A percentile compares a stretch with the other conserved stretches of the same genome.
phyloP scores from a whole-genome alignment of 169 alveolate genomes.

The Cyclospora cayetanensis region DNA sequence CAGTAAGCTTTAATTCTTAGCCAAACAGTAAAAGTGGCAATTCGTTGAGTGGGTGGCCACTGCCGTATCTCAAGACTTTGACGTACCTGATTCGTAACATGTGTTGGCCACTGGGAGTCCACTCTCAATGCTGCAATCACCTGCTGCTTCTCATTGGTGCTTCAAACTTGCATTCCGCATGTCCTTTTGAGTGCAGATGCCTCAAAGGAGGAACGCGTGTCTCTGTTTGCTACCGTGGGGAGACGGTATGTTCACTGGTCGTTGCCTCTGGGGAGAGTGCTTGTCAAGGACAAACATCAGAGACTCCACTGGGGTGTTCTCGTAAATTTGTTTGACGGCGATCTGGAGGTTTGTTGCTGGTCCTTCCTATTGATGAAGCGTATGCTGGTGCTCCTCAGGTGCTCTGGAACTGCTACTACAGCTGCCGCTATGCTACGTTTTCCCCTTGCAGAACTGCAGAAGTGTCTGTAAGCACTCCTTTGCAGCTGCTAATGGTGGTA shows the following conservation, averaged over 20 bases:
- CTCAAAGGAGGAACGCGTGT: not conserved
- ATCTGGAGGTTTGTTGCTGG: not conserved
- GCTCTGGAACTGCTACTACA: not conserved
- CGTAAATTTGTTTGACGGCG: not conserved
- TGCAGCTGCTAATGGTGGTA: not conserved
- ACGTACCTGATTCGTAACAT: too few species aligned
- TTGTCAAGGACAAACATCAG: not conserved
- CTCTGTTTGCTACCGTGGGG: not conserved
- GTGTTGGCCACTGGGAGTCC: too few species aligned
- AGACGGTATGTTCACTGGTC: not conserved
- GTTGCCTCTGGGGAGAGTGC: not conserved
- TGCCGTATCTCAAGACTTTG: too few species aligned
- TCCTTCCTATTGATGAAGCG: not conserved
- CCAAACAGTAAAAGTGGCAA: too few species aligned
- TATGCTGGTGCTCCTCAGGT: slow-evolving; percentile 15
- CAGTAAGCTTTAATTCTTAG: too few species aligned
- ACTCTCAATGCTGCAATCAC: too few species aligned
- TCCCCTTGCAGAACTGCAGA: not conserved
- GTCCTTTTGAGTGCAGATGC: too few species aligned
- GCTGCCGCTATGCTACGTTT: not conserved
- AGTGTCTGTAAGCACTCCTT: too few species aligned
- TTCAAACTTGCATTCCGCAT: too few species aligned
- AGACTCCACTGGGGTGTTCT: not conserved
- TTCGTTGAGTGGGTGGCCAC: too few species aligned
- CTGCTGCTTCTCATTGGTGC: slow-evolving; percentile 9